Evolutionary conservation across 2,329 filamentous ascomycete genomes (phyloP).

Genomic region (Penicillium capsulatum): DNA sequence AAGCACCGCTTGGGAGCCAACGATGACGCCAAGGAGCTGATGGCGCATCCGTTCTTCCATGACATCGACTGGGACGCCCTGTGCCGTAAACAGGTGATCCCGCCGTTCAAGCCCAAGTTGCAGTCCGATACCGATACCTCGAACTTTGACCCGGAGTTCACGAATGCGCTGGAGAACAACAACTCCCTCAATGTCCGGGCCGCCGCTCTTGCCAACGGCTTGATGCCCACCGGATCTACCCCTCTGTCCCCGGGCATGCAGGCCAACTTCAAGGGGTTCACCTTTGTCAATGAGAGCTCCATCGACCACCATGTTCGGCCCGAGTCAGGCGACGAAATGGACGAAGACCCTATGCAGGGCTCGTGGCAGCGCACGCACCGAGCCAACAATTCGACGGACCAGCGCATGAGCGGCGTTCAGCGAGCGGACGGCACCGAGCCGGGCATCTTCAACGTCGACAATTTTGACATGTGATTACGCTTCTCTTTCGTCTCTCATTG

Average conservation of each 20-base stretch:
- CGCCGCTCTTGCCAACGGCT: slow-evolving; percentile 74
- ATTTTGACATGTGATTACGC: slow-evolving; percentile 45
- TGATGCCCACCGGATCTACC: slow-evolving; percentile 73
- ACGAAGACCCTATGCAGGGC: slow-evolving; percentile 42
- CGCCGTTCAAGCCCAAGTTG: slow-evolving; percentile 95
- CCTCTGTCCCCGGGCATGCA: slow-evolving; percentile 93
- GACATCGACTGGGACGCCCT: slow-evolving; percentile 92
- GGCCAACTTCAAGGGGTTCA: slow-evolving; percentile 97
- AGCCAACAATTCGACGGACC: slow-evolving; percentile 11
- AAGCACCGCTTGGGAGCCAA: slow-evolving; percentile 90
- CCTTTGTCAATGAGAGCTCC: slow-evolving; percentile 95
- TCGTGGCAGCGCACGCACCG: slow-evolving; percentile 33
- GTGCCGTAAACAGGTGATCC: slow-evolving; percentile 84
- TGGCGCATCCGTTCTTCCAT: slow-evolving; percentile 87
- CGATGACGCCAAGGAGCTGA: slow-evolving; percentile 88
- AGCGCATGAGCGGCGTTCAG: slow-evolving; percentile 44
- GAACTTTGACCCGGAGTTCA: slow-evolving; percentile 98
- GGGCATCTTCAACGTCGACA: slow-evolving; percentile 43
- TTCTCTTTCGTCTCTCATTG: slow-evolving; percentile 23
- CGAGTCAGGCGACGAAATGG: slow-evolving; percentile 38
- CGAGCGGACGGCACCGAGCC: slow-evolving; percentile 38
- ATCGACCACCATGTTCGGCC: slow-evolving; percentile 60
- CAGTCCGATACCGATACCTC: slow-evolving; percentile 95
- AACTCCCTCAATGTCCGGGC: slow-evolving; percentile 88
- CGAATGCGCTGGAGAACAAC: slow-evolving; percentile 82